Conservation (phyloP, 148 eudicot genomes). For the Cornus suecica region DNA sequence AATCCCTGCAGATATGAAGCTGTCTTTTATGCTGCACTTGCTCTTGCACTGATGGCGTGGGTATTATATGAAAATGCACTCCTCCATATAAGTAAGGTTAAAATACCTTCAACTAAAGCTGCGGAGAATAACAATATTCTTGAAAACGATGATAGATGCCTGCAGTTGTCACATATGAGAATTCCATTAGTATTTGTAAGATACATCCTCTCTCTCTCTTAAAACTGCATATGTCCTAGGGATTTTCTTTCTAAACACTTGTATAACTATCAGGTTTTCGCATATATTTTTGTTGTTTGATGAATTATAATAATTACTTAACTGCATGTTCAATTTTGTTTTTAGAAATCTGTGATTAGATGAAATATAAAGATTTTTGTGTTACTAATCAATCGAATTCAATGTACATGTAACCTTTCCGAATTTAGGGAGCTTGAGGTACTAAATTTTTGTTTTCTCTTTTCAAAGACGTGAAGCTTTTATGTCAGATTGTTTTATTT, state of each 20-base stretch:
- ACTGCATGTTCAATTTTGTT: neutral
- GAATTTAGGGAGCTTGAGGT: neutral
- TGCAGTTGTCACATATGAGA: conserved; percentile 81
- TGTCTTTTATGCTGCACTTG: conserved; percentile 78
- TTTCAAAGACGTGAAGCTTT: neutral
- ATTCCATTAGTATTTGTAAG: conserved; percentile 85
- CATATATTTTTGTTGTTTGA: too few species aligned
- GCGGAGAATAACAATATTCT: conserved; percentile 35
- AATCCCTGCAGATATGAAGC: conserved; percentile 78
- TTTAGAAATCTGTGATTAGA: neutral
- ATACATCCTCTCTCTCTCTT: neutral
- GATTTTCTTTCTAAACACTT: neutral
- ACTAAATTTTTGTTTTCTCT: neutral
- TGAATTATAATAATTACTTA: neutral
- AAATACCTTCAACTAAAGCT: conserved; percentile 30
- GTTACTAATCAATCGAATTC: neutral
- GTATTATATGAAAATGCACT: conserved; percentile 74
- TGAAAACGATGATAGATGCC: conserved; percentile 50
- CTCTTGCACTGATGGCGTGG: conserved; percentile 88
- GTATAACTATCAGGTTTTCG: neutral
- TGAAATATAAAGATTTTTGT: neutral
- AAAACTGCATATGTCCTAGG: neutral
- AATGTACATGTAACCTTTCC: neutral
- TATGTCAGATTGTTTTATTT: too few species aligned
- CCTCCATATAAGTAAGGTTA: conserved; percentile 41